Conservation (phyloP, 169 alveolate species). For the Eimeria falciformis region DNA sequence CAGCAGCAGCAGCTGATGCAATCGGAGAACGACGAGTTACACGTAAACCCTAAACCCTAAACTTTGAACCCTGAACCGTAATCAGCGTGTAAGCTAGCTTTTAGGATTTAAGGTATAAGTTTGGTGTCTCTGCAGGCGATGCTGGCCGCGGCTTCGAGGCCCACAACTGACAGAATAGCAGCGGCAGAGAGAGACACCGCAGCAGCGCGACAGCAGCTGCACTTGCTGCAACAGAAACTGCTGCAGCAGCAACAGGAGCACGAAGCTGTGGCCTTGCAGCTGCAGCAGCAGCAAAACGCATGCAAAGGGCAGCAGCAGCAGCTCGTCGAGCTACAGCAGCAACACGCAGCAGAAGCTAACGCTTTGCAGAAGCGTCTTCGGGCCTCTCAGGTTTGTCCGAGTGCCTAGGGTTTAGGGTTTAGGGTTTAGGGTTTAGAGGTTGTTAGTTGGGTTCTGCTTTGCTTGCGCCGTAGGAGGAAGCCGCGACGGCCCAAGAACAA, state of each 20-base stretch:
- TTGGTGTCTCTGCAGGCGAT: constrained; percentile 1
- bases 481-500: not conserved
- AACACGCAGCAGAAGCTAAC: constrained; percentile 24
- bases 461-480: constrained; percentile 36
- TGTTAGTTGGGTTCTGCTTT: not conserved
- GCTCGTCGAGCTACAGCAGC: constrained; percentile 37
- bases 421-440: not conserved
- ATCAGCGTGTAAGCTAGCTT: constrained; percentile 10
- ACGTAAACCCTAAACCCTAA: not conserved
- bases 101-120: constrained; percentile 22
- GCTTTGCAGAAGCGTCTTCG: not conserved
- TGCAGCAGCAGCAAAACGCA: constrained; percentile 35
- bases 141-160: constrained; percentile 23
- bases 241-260: constrained; percentile 34
- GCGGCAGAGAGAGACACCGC: constrained; percentile 49
- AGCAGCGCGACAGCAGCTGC: constrained; percentile 45
- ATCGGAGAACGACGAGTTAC: constrained; percentile 17
- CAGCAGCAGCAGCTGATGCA: constrained; percentile 36
- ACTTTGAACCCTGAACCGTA: not conserved
- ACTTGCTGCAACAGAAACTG: constrained; percentile 25
- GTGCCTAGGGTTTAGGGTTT: constrained; percentile 27
- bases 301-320: constrained; percentile 25
- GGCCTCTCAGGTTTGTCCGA: constrained; percentile 4
- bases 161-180: not conserved
- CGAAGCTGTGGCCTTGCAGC: not conserved